These are phyloP conservation scores for Salix caprea DNA, from an alignment of 345 rosid genomes.

Conservation along the genomic window DNA sequence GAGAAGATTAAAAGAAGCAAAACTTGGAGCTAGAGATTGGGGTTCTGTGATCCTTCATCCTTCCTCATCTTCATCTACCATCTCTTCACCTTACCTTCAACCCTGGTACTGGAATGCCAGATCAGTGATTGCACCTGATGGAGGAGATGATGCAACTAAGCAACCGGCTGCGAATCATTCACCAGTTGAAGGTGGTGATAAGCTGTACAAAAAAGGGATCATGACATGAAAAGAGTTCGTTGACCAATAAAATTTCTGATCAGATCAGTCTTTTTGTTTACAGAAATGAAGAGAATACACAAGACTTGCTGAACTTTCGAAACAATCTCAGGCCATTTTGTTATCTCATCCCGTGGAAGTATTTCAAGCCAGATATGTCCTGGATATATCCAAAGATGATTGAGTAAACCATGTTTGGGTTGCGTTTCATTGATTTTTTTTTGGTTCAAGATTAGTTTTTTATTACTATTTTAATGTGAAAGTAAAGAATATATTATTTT, in stretches of 20 bases:
- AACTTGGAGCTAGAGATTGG: constrained; percentile 69
- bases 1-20: constrained; percentile 63
- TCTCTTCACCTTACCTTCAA: constrained; percentile 39
- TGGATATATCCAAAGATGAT: neutral
- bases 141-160: constrained; percentile 26
- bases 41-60: constrained; percentile 58
- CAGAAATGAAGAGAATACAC: neutral
- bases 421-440: too few species aligned
- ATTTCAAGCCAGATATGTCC: neutral
- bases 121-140: constrained; percentile 35
- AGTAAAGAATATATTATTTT: too few species aligned
- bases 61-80: constrained; percentile 26
- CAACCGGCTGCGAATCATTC: constrained; percentile 46
- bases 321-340: too few species aligned
- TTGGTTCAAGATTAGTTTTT: too few species aligned
- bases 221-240: constrained; percentile 24
- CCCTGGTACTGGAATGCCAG: constrained; percentile 77
- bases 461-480: too few species aligned
- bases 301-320: too few species aligned
- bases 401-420: too few species aligned
- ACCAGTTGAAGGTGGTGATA: constrained; percentile 66
- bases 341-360: too few species aligned
- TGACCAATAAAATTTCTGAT: neutral
- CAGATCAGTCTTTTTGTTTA: neutral
- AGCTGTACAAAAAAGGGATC: constrained; percentile 60